Percentiles rank a stretch among this genome's conserved stretches.
These are phyloP conservation scores for Dictyophora rubrovolvata DNA, from an alignment of 768 basidiomycete genomes.

Conservation along the genomic window DNA sequence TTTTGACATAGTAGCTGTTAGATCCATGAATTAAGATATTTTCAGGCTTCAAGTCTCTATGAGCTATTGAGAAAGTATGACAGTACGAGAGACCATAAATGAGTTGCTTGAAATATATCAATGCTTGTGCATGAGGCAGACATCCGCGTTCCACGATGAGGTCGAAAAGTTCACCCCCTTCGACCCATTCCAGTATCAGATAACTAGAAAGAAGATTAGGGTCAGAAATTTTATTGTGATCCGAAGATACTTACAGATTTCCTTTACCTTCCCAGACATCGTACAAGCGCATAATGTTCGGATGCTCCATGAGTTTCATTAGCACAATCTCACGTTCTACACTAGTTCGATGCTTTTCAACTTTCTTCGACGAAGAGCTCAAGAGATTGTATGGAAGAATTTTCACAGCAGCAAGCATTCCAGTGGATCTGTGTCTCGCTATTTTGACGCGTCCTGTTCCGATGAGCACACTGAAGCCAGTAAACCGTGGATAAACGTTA, in stretches of 20 bases:
- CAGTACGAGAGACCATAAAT: constrained; percentile 93
- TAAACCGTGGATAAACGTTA: constrained; percentile 1
- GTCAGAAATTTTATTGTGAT: neutral
- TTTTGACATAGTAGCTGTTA: constrained; percentile 77
- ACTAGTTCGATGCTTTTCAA: constrained; percentile 73
- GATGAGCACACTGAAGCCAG: neutral
- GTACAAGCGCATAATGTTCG: constrained; percentile 90
- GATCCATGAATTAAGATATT: constrained; percentile 87
- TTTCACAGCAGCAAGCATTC: constrained; percentile 91
- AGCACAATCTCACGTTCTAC: constrained; percentile 94
- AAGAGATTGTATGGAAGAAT: constrained; percentile 81
- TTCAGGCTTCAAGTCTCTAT: constrained; percentile 97
- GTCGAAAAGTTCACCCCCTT: constrained; percentile 95
- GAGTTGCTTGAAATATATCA: constrained; percentile 91
- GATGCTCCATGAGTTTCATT: constrained; percentile 99
- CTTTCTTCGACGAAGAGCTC: constrained; percentile 63
- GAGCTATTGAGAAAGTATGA: constrained; percentile 94
- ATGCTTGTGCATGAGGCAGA: constrained; percentile 70
- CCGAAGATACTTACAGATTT: constrained; percentile 43
- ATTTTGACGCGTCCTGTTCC: constrained; percentile 69
- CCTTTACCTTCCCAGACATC: constrained; percentile 91
- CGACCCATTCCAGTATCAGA: constrained; percentile 88
- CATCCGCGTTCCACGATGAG: constrained; percentile 85
- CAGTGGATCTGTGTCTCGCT: constrained; percentile 74
- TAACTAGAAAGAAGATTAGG: constrained; percentile 29